Percentiles rank a stretch among this genome's conserved stretches.
These are phyloP conservation scores for Artemisia argyi DNA, from an alignment of 129 eudicot species.

Conservation along the genomic window DNA sequence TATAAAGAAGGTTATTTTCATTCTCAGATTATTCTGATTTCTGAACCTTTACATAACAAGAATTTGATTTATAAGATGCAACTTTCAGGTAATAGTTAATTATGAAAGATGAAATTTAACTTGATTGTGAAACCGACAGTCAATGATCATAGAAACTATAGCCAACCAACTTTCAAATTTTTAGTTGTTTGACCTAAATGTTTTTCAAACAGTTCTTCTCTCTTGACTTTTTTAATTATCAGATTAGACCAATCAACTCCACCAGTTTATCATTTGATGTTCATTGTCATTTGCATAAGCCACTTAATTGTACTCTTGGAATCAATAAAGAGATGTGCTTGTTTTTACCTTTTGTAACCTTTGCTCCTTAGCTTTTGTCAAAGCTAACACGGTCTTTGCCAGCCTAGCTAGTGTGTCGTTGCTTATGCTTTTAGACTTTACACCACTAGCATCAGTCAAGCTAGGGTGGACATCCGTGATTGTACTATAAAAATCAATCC, in stretches of 20 bases:
- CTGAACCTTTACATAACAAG: slow-evolving; percentile 10
- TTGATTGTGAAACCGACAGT: neutral
- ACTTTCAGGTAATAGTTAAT: neutral
- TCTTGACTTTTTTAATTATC: no score
- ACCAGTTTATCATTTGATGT: no score
- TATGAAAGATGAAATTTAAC: slow-evolving; percentile 6
- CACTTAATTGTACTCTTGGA: no score
- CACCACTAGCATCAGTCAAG: slow-evolving; percentile 64
- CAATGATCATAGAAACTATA: neutral
- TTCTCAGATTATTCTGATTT: slow-evolving; percentile 7
- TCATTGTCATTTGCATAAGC: no score
- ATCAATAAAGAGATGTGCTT: neutral
- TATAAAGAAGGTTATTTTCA: neutral
- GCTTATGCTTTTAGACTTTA: slow-evolving; percentile 89
- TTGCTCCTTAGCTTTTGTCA: slow-evolving; percentile 83
- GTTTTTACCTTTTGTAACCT: slow-evolving; percentile 76
- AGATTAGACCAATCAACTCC: no score
- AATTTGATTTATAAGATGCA: slow-evolving; percentile 6
- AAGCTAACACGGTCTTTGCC: slow-evolving; percentile 75
- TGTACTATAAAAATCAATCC: slow-evolving; percentile 76
- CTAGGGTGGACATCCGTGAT: slow-evolving; percentile 92
- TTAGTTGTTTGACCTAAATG: no score
- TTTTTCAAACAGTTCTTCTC: no score
- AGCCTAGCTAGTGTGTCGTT: slow-evolving; percentile 77
- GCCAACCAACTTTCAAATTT: no score